Evolutionary conservation across 352 stramenopile species (phyloP).

Genomic region (Phytophthora pistaciae): DNA sequence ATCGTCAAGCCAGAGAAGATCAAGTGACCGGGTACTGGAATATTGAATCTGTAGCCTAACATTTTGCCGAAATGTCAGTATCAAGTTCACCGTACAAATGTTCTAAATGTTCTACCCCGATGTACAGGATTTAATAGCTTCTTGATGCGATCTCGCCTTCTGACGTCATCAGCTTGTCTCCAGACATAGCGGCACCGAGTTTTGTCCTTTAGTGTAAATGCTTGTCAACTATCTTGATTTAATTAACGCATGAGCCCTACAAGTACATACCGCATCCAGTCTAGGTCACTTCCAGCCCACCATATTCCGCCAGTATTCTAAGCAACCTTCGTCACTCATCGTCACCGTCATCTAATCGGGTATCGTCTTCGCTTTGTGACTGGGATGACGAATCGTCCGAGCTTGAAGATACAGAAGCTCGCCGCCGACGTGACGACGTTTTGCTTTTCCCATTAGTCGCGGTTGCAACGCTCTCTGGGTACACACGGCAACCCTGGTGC

Average conservation of each 20-base stretch:
- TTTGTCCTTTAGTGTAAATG: no score
- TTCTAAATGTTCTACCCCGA: no score
- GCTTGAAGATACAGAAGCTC: slow-evolving; percentile 37
- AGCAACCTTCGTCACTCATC: slow-evolving; percentile 24
- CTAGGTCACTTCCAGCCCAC: background rate
- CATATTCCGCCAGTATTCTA: background rate
- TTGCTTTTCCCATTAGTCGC: slow-evolving; percentile 32
- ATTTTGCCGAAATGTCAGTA: no score
- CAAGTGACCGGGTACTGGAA: no score
- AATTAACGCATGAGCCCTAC: background rate
- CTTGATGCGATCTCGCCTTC: no score
- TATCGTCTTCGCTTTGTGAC: slow-evolving; percentile 39
- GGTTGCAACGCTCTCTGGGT: slow-evolving; percentile 33
- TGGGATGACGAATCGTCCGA: slow-evolving; percentile 47
- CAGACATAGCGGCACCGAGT: no score
- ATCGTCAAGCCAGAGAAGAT: no score
- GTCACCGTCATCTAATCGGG: slow-evolving; percentile 42
- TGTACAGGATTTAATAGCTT: no score
- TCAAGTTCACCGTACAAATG: no score
- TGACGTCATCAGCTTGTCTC: no score
- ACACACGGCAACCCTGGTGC: slow-evolving; percentile 45
- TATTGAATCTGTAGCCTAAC: no score
- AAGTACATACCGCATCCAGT: background rate
- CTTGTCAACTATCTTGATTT: no score
- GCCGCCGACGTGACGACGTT: slow-evolving; percentile 15